Base-by-base conservation (phyloP, 805 yeast species). In the Lipomyces lipofer region DNA sequence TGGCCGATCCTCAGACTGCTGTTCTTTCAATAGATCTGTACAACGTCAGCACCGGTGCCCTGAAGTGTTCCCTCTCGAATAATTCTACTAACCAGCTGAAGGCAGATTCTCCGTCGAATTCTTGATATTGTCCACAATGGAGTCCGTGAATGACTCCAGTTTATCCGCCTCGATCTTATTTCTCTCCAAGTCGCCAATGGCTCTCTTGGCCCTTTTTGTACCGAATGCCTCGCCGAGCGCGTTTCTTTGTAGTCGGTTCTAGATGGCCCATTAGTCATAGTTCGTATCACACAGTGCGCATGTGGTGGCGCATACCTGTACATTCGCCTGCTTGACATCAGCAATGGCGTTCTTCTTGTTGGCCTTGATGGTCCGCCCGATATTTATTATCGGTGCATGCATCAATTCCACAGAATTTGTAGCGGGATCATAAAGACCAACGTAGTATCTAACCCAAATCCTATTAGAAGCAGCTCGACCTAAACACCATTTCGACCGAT, bases 151-250 rank as follows among this genome's bases (percentile, higher is more conserved):
- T 56, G 79, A 85, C 52, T 80, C 86, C 62, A 94, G 78, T 70
- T 83, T 81, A 49, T 82, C 95, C 1, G 96, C 79, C 68, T 94
- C 97, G 66, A 94, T 84, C 64, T 86, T 79, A 73, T 94, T 94
- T 70, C 86, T 82, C 66, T 85, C 94, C 65, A 83, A 72, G 68
- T 85, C 92, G 48, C 80, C 74, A 66, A 94, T 86, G 32, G 95
- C 95, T 64, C 88, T 86, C 75, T 89, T 92, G 59, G 97, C 97
- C 74, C 84, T 91, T 74, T 88, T 91, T 54, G 99, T 92, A 78
- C 99, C 99, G 65, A 94, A 94, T 2, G 94, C 95, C 72, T 89
- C 92, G 67, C 99, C 99, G 67, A 94, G 78, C 1, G 88, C 86
- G 52, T 81, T 87, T 69, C 97, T 81, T 72, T 88, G 88, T 15